Conservation (phyloP, 129 eudicot species). For the Centaurea solstitialis region DNA sequence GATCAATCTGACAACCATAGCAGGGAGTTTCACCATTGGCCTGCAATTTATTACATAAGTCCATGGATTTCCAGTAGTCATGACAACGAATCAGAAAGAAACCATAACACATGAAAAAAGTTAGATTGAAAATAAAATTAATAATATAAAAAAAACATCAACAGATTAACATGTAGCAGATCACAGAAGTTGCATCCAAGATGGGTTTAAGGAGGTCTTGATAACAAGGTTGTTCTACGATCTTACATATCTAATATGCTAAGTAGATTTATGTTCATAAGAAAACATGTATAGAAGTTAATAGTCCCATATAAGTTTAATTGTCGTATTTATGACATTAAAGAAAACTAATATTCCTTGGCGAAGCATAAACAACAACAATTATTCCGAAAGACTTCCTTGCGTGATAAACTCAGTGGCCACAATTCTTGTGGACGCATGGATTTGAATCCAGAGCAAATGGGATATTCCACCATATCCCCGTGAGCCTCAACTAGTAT, state of each 20-base stretch:
- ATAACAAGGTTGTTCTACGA: conserved; percentile 1
- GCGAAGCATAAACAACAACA: background rate
- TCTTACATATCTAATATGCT: background rate
- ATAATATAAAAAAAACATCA: background rate
- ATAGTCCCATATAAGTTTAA: background rate
- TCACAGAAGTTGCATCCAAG: conserved; percentile 10
- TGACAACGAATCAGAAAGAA: background rate
- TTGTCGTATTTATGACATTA: background rate
- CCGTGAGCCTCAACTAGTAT: no score
- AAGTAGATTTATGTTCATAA: background rate
- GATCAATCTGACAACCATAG: conserved; percentile 32
- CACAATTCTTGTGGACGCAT: no score
- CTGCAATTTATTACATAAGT: conserved; percentile 39
- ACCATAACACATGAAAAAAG: background rate
- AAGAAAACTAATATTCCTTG: conserved; percentile 2
- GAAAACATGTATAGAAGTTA: conserved; percentile 8
- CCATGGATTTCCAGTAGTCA: conserved; percentile 1
- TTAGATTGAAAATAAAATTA: background rate
- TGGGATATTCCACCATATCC: no score
- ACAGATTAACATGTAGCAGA: background rate
- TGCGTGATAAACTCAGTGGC: no score
- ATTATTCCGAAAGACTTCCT: background rate
- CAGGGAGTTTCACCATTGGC: conserved; percentile 70
- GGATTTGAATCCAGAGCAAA: no score
- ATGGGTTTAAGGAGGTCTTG: background rate